Percentiles rank a stretch among this genome's conserved stretches.
Conservation (phyloP, 441 rosid species). For the Adansonia gregorii region DNA sequence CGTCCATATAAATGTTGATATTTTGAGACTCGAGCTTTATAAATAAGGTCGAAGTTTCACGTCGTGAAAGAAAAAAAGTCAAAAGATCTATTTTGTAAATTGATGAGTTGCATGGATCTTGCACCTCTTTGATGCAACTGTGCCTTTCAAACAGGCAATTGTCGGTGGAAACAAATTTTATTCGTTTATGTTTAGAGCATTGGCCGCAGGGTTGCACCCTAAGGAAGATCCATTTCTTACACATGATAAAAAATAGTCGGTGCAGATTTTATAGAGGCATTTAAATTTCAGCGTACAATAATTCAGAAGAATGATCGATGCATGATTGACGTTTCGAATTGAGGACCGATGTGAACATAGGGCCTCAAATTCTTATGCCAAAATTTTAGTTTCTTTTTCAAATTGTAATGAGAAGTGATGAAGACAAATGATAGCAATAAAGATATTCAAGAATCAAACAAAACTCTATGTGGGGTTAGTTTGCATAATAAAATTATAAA, state of each 20-base stretch:
- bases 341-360: not conserved
- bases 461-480: not conserved
- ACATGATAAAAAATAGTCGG: not conserved
- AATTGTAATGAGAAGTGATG: not conserved
- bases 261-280: not conserved
- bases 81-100: not conserved
- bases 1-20: too few species aligned
- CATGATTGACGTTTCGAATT: not conserved
- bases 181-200: not conserved
- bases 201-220: not conserved
- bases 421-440: conserved; percentile 6
- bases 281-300: not conserved
- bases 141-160: not conserved
- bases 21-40: not conserved
- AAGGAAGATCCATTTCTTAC: not conserved
- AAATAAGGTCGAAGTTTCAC: not conserved
- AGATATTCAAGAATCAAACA: not conserved
- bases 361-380: not conserved
- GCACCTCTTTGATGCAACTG: not conserved
- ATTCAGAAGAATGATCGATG: not conserved
- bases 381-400: not conserved
- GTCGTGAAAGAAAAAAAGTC: not conserved
- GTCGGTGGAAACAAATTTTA: not conserved
- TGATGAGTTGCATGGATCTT: not conserved
- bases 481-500: too few species aligned